Evolutionary conservation across 2,329 filamentous ascomycete genomes (phyloP).

Genomic region (Dactylellina drechsleri): DNA sequence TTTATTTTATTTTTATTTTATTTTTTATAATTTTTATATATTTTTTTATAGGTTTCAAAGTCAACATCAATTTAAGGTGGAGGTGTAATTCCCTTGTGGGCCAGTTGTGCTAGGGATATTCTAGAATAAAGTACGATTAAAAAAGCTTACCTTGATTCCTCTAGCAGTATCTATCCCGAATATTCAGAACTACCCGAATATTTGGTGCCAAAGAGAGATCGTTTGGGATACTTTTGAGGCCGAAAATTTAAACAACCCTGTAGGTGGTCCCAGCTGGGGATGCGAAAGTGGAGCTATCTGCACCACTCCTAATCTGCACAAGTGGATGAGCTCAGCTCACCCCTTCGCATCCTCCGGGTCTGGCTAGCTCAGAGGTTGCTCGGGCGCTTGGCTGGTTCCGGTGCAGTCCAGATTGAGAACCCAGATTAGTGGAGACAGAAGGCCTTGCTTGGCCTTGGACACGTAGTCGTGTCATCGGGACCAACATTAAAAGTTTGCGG

Average conservation of each 20-base stretch:
- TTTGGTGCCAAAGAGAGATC: no score
- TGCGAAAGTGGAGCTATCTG: background rate
- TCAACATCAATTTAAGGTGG: no score
- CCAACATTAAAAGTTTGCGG: background rate
- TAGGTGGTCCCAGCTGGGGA: background rate
- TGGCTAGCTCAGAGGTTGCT: slow-evolving; percentile 23
- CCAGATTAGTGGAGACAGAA: background rate
- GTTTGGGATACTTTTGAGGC: no score
- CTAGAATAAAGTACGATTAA: no score
- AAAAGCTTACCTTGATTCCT: no score
- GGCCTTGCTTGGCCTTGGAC: background rate
- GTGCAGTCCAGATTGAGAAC: slow-evolving; percentile 5
- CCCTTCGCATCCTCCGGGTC: slow-evolving; percentile 34
- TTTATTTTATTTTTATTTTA: no score
- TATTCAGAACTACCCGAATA: no score
- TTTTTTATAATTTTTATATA: no score
- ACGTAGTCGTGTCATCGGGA: background rate
- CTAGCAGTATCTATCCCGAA: no score
- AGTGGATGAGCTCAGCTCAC: slow-evolving; percentile 36
- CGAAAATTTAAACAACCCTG: background rate
- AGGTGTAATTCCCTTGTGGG: no score
- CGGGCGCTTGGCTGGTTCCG: slow-evolving; percentile 46
- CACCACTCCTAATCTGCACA: no score
- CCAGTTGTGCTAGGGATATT: no score
- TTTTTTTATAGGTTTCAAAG: background rate